Base-by-base conservation (phyloP, 2,329 filamentous ascomycete genomes). In the Colletotrichum higginsianum region DNA sequence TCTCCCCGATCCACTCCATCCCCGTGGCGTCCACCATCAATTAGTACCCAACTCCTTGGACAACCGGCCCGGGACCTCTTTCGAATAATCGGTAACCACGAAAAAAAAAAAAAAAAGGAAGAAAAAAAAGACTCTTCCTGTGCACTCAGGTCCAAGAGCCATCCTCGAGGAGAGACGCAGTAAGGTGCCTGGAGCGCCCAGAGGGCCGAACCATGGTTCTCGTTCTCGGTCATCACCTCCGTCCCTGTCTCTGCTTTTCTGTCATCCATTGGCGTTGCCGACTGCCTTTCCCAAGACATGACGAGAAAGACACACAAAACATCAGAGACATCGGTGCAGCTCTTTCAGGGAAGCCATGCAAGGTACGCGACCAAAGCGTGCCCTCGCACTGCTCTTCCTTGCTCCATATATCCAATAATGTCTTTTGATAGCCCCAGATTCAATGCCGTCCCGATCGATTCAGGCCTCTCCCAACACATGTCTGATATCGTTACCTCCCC, bases 151-250 rank as follows among this genome's bases (percentile, higher is more conserved):
- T 40, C 35, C n/a, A 56, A 49, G 42, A 16, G 16, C 30, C 30
- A 35, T 35, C 5, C 30, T 35, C 30, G 30, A 35, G 30, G 35
- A 44, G 42, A 50, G 18, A 52, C 21, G 42, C 62, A 30, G 56
- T 49, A 42, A 67, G 56, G 63, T n/a, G 67, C 64, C 57, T 64
- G 58, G 38, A 58, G 57, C 23, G 64, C 50, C 57, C 67, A 67
- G 38, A 58, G 63, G 57, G 50, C 52, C 38, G 40, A 58, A 56
- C 61, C n/a, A 44, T 26, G 50, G 30, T 26, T 53, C 16, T 50
- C 26, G 47, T 68, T 21, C 52, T 65, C 47, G 23, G 64, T 63
- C 35, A 38, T 50, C 52, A 13, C 46, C n/a, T 21, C 21, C 6
- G 9, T 21, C 21, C n/a, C 44, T 38, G 58, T 38, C 44, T 16